Evolutionary conservation across 1,139 yeast species (phyloP), one percentile per base, ranked within the genome.

Genomic region (Fermentozyma sake): DNA sequence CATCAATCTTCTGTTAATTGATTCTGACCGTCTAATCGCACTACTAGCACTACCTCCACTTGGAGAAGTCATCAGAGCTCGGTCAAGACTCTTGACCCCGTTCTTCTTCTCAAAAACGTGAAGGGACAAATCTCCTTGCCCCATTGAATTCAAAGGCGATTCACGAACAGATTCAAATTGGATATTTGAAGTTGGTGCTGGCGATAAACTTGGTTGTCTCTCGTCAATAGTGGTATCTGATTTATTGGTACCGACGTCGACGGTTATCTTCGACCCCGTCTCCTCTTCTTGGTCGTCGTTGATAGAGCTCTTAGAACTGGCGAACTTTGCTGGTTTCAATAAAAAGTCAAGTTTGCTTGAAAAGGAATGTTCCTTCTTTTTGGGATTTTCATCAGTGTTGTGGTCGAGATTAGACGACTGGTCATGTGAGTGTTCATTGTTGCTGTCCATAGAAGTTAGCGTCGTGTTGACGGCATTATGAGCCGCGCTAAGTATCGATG

Each of bases 101-200:
- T 18, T 31, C 3, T 22, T 25, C 11, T 16, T 19, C 9, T 71
- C 74, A 30, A 79, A 64, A 22, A 73, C 72, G 28, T 74, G 79
- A 11, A 86, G 55, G 0, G 80, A 66, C 29, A 86, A 59, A 33
- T 77, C 76, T 2, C 95, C 95, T 31, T 68, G 64, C 1, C 95
- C 95, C 39, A 85, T 51, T 0, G 93, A 76, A 19, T 71, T 65
- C 14, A 80, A 48, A 0, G 82, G 70, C 19, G 76, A 61, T 35
- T 72, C 65, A 22, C 78, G 60, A 1, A 81, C 52, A 0, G 89
- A 76, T 38, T 69, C 73, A 42, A 83, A 82, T 27, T 68, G 74
- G 12, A 67, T 61, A 30, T 51, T 51, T 8, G 57, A 44, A 3
- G 63, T 35, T n/a, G n/a, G n/a, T n/a, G n/a, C n/a, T n/a, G n/a